Base-by-base conservation (phyloP, 75 land plant genomes). In the Azolla pinnata region DNA sequence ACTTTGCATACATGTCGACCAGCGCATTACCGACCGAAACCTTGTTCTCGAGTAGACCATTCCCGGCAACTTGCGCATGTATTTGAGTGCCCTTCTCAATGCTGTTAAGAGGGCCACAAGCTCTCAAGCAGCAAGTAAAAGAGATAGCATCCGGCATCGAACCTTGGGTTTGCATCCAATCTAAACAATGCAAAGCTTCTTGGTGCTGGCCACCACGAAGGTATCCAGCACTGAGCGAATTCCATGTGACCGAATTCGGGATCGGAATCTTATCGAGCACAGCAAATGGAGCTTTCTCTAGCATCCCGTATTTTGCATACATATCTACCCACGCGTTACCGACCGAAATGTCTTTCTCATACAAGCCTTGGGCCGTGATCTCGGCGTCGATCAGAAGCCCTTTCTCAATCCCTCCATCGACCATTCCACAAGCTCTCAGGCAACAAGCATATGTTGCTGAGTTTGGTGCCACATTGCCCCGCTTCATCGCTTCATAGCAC, bases 1-100 rank as follows among this genome's bases (percentile, higher is more conserved):
- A 69, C 33, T 44, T 65, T 21, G 64, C 29, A 54, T 75, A 75
- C 26, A 75, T 68, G 18, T 67, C 73, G 40, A 75, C 54, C 64
- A 75, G 57, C 29, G 72, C 45, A 50, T 68, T 66, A 5, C 61
- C 78, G 10, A 75, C 53, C 60, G 56, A 51, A 28, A 51, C 31
- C 23, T 60, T 46, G 19, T 31, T 19, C 19, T 46, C 12, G 23
- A 46, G 10, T 3, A 46, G 49, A 2, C 49, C 49, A 18, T 46
- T 46, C 49, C 2, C 21, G 2, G 14, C 17, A 4, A 46, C 21
- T 23, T 46, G 23, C 2, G 49, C 49, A 14, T 46, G 49, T 17
- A 46, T 17, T 23, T 46, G 23, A 18, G n/a, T 18, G n/a, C 49
- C 49, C 17, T 46, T 23, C 28, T 54, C 61, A 4, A 53, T 5